phyloP scores from a whole-genome alignment of 2,329 filamentous ascomycete genomes.

The Colletotrichum navitas region DNA sequence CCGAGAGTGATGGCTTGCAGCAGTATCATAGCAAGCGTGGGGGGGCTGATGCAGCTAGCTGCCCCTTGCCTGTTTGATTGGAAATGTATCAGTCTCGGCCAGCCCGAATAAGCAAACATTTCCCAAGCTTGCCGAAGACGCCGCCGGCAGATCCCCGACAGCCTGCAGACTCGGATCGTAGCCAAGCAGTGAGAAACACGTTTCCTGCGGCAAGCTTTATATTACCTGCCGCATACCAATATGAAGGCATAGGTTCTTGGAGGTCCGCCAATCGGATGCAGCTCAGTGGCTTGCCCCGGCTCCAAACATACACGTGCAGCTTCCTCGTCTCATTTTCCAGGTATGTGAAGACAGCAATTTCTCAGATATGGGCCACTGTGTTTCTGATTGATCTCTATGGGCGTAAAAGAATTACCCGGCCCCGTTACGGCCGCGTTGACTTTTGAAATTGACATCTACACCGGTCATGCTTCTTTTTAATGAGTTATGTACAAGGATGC shows the following conservation, averaged over 20 bases:
- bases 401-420: background rate
- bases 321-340: background rate
- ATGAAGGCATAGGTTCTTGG: background rate
- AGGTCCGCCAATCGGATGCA: background rate
- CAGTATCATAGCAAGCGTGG: background rate
- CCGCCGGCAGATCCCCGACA: background rate
- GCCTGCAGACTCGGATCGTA: background rate
- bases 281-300: background rate
- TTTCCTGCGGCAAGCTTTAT: background rate
- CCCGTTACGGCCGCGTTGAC: background rate
- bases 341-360: background rate
- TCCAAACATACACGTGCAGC: too few relatives aligned
- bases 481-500: conserved; percentile 19
- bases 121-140: background rate
- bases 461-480: background rate
- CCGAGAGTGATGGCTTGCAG: background rate
- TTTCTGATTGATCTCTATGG: background rate
- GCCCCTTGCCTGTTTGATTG: background rate
- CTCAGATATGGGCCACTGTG: too few relatives aligned
- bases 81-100: background rate
- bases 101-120: background rate
- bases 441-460: background rate
- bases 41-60: background rate
- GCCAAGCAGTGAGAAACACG: background rate
- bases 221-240: background rate